Percentiles rank a stretch among this genome's conserved stretches.
phyloP scores from a whole-genome alignment of 345 rosid species.

The Capsella bursapastoris region DNA sequence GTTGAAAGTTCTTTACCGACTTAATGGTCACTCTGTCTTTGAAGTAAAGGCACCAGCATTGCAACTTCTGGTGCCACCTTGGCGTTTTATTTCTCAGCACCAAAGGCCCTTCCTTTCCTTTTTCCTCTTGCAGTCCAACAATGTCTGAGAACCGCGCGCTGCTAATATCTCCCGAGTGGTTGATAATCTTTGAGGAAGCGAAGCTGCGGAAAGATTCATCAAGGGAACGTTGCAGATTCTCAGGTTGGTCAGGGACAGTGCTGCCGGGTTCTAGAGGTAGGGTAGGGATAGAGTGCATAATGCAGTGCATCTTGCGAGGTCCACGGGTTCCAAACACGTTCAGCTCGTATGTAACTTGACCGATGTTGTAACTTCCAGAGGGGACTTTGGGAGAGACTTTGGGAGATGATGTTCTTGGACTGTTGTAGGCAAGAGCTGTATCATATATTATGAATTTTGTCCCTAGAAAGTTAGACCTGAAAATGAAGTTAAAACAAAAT shows the following conservation, averaged over 20 bases:
- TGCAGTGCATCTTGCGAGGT: slow-evolving; percentile 84
- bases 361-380: slow-evolving; percentile 72
- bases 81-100: slow-evolving; percentile 72
- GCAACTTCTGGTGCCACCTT: slow-evolving; percentile 81
- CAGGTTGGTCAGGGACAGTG: slow-evolving; percentile 66
- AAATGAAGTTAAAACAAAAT: slow-evolving; percentile 5
- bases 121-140: slow-evolving; percentile 53
- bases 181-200: slow-evolving; percentile 65
- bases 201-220: slow-evolving; percentile 81
- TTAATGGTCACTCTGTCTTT: slow-evolving; percentile 84
- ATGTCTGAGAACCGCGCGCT: slow-evolving; percentile 73
- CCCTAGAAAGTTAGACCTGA: slow-evolving; percentile 88
- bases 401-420: slow-evolving; percentile 57
- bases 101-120: slow-evolving; percentile 62
- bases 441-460: slow-evolving; percentile 76
- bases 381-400: slow-evolving; percentile 89
- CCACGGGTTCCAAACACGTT: slow-evolving; percentile 75
- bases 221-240: slow-evolving; percentile 66
- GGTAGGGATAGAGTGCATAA: slow-evolving; percentile 73
- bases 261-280: slow-evolving; percentile 67
- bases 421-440: slow-evolving; percentile 75
- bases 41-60: slow-evolving; percentile 89
- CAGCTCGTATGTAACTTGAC: slow-evolving; percentile 71
- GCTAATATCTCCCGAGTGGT: slow-evolving; percentile 64
- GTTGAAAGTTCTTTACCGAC: slow-evolving; percentile 83